Conservation (phyloP, 371 early-diverging fungal genomes). For the Mucor lusitanicus region DNA sequence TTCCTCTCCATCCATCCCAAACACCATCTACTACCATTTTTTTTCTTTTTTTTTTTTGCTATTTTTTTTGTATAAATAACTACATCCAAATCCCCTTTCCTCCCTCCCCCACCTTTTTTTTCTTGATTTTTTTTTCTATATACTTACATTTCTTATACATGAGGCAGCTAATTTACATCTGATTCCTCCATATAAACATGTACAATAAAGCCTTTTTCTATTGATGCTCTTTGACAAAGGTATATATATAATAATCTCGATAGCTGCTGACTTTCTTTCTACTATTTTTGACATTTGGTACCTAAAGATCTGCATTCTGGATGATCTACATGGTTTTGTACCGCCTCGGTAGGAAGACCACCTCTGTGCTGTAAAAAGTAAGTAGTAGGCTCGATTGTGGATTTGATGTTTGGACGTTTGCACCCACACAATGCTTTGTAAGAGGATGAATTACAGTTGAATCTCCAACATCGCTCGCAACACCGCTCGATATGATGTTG, state of each 20-base stretch:
- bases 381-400: neutral
- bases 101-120: neutral
- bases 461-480: too few species aligned
- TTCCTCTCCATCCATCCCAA: neutral
- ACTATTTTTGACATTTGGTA: neutral
- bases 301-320: too few species aligned
- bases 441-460: neutral
- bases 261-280: neutral
- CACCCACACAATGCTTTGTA: neutral
- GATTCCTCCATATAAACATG: neutral
- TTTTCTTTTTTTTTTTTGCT: neutral
- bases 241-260: too few species aligned
- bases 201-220: neutral
- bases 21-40: neutral
- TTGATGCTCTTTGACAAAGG: neutral
- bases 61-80: slow-evolving; percentile 1
- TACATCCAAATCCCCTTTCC: neutral
- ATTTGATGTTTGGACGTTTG: neutral
- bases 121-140: neutral
- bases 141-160: neutral
- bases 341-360: too few species aligned
- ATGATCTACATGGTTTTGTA: neutral
- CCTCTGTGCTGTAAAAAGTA: too few species aligned
- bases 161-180: neutral
- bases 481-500: too few species aligned